Conservation (phyloP, 768 basidiomycete species). For the Saitozyma podzolica region DNA sequence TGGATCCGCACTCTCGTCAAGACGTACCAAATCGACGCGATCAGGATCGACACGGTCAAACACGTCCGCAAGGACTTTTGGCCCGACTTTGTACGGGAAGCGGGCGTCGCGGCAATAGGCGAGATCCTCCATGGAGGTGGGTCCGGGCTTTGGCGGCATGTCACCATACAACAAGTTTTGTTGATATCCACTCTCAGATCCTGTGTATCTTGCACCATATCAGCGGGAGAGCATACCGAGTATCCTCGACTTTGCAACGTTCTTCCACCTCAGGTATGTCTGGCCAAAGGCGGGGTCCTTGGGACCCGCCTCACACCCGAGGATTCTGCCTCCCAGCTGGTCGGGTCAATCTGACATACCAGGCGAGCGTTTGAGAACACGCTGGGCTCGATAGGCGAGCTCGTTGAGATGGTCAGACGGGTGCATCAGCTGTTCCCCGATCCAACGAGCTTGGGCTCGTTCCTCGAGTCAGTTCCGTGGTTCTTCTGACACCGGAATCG, state of each 20-base stretch:
- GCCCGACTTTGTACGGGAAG: constrained; percentile 69
- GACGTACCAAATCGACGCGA: constrained; percentile 76
- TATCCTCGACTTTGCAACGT: constrained; percentile 51
- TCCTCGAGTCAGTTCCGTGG: constrained; percentile 44
- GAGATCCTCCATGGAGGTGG: constrained; percentile 61
- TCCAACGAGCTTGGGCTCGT: constrained; percentile 47
- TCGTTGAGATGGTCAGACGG: constrained; percentile 41
- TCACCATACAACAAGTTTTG: not conserved
- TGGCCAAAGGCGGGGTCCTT: not conserved
- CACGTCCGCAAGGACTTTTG: constrained; percentile 62
- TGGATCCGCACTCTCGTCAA: constrained; percentile 72
- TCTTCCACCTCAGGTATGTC: constrained; percentile 40
- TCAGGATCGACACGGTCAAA: constrained; percentile 66
- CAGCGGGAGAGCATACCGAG: constrained; percentile 44
- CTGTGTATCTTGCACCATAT: constrained; percentile 47
- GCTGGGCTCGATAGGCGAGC: constrained; percentile 24
- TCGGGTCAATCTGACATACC: not conserved
- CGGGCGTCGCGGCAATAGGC: constrained; percentile 82
- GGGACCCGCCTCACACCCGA: not conserved
- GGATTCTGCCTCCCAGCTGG: no score
- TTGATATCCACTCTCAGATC: constrained; percentile 29
- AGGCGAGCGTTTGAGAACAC: constrained; percentile 46
- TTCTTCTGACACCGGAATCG: not conserved
- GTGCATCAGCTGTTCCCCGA: constrained; percentile 43
- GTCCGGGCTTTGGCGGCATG: not conserved